These are phyloP conservation scores for Massariosphaeria phaeospora DNA, from an alignment of 495 filamentous ascomycete species.

Conservation along the genomic window DNA sequence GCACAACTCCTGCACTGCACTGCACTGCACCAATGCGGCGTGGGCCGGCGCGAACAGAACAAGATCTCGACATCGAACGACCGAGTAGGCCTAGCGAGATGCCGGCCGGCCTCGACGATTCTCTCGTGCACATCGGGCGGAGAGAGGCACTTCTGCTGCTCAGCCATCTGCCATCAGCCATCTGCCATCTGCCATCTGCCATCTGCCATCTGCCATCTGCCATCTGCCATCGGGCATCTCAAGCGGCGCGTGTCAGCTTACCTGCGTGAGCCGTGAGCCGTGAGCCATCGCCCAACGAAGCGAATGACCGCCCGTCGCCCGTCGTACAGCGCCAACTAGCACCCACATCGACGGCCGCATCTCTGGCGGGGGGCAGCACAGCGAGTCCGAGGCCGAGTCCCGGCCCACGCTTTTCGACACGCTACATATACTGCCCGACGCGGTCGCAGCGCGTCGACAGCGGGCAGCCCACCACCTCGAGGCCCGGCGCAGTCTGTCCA, in stretches of 20 bases:
- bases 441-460: not conserved
- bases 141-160: conserved; percentile 17
- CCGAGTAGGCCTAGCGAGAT: conserved; percentile 7
- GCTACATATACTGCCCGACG: conserved; percentile 9
- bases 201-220: no score
- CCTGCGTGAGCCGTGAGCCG: conserved; percentile 26
- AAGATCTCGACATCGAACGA: conserved; percentile 13
- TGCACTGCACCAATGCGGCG: conserved; percentile 27
- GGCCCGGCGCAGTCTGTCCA: conserved; percentile 1
- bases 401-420: no score
- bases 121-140: conserved; percentile 25
- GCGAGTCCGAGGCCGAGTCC: not conserved
- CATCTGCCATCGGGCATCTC: no score
- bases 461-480: not conserved
- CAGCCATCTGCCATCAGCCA: no score
- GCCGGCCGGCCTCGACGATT: conserved; percentile 23
- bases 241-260: conserved; percentile 35
- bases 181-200: no score
- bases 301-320: conserved; percentile 28
- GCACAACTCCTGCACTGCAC: conserved; percentile 2
- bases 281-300: conserved; percentile 12
- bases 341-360: conserved; percentile 15
- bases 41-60: conserved; percentile 27
- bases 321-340: conserved; percentile 27
- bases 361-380: conserved; percentile 15